phyloP scores from a whole-genome alignment of 768 basidiomycete genomes.

The Obba rivulosa region DNA sequence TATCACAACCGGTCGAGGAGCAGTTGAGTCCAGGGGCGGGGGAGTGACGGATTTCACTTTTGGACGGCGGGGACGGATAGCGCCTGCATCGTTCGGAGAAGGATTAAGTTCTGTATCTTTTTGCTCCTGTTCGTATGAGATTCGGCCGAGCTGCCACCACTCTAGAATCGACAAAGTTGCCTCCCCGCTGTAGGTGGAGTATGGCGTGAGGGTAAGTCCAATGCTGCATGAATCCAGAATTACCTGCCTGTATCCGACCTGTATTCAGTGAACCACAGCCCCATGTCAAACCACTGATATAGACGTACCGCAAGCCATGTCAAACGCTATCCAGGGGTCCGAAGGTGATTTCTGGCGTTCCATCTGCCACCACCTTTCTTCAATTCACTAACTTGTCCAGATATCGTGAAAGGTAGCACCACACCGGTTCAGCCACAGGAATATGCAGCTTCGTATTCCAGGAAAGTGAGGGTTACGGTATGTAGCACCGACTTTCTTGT shows the following conservation, averaged over 20 bases:
- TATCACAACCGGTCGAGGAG: slow-evolving; percentile 29
- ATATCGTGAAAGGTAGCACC: neutral
- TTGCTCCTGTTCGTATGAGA: slow-evolving; percentile 2
- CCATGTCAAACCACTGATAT: neutral
- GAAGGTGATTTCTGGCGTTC: slow-evolving; percentile 21
- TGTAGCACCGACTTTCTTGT: slow-evolving; percentile 56
- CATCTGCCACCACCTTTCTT: slow-evolving; percentile 32
- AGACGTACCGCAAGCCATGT: slow-evolving; percentile 48
- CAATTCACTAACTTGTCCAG: neutral
- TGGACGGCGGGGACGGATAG: slow-evolving; percentile 9
- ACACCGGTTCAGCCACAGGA: slow-evolving; percentile 48
- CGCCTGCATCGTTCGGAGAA: too few species aligned
- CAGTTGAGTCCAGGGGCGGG: slow-evolving; percentile 31
- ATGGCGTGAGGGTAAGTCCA: neutral
- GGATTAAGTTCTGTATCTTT: too few species aligned
- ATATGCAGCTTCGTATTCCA: slow-evolving; percentile 51
- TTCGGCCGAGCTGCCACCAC: slow-evolving; percentile 46
- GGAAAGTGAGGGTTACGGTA: slow-evolving; percentile 75
- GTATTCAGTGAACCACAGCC: too few species aligned
- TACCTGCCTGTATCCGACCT: slow-evolving; percentile 18
- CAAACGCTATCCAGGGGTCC: slow-evolving; percentile 39
- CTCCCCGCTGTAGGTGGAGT: slow-evolving; percentile 45
- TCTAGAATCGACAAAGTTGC: slow-evolving; percentile 53
- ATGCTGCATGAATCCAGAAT: slow-evolving; percentile 5
- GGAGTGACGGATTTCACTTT: slow-evolving; percentile 17